These are phyloP conservation scores for Mycena maculata DNA, from an alignment of 768 basidiomycete species.

Conservation along the genomic window DNA sequence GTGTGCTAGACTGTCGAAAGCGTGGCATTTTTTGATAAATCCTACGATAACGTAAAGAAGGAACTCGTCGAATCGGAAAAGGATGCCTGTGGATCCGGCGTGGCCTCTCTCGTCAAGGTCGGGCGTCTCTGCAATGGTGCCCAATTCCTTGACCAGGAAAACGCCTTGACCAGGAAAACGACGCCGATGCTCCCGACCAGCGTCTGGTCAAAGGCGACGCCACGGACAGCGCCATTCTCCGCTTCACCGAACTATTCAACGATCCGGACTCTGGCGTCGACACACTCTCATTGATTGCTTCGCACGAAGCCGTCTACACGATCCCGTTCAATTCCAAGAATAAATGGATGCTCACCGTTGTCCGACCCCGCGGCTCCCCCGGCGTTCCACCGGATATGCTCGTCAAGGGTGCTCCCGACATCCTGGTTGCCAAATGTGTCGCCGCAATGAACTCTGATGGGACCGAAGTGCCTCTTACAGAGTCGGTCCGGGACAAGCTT, in stretches of 20 bases:
- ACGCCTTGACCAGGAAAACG: conserved; percentile 40
- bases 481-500: conserved; percentile 35
- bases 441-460: conserved; percentile 47
- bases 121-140: conserved; percentile 71
- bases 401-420: conserved; percentile 72
- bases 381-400: conserved; percentile 47
- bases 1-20: conserved; percentile 51
- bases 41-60: neutral
- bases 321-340: conserved; percentile 63
- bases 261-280: conserved; percentile 39
- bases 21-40: conserved; percentile 49
- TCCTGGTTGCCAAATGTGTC: conserved; percentile 56
- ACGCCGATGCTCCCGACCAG: conserved; percentile 42
- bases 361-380: conserved; percentile 25
- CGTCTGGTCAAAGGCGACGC: conserved; percentile 58
- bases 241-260: conserved; percentile 54
- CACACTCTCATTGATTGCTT: conserved; percentile 24
- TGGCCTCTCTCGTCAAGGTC: conserved; percentile 39
- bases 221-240: conserved; percentile 65
- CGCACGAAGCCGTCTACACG: conserved; percentile 45
- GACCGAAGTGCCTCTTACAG: conserved; percentile 45
- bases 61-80: conserved; percentile 6
- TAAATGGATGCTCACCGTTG: conserved; percentile 68
- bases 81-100: neutral
- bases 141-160: conserved; percentile 52